A percentile compares a stretch with the other conserved stretches of the same genome.
phyloP scores from a whole-genome alignment of 257 asterid species.

The Paulownia fortunei region DNA sequence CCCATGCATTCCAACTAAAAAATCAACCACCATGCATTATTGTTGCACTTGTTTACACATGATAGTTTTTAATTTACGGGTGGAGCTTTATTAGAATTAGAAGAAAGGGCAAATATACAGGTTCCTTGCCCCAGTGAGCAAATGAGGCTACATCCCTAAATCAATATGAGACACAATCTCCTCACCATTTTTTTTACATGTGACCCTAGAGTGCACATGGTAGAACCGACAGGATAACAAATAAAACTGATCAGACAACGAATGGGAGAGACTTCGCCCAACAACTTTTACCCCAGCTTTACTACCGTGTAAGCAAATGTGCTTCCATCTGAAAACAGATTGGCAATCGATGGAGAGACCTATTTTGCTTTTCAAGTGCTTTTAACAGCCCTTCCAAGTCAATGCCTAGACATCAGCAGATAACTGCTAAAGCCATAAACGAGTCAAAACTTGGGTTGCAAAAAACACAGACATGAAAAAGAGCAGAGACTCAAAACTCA shows the following conservation, averaged over 20 bases:
- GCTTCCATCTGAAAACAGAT: not conserved
- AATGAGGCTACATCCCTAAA: not conserved
- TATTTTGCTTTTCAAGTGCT: not conserved
- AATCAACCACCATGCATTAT: not conserved
- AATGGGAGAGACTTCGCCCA: not conserved
- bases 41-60: not conserved
- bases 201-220: not conserved
- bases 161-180: not conserved
- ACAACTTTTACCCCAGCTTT: not conserved
- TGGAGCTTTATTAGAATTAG: not conserved
- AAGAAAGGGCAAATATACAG: too few species aligned
- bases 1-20: not conserved
- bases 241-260: not conserved
- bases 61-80: not conserved
- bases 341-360: not conserved
- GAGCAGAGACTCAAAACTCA: not conserved
- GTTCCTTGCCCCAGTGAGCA: too few species aligned
- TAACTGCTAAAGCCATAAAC: not conserved
- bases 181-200: not conserved
- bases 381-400: not conserved
- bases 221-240: not conserved
- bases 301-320: not conserved
- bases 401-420: not conserved
- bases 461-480: not conserved
- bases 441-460: not conserved